Evolutionary conservation across 108 stramenopile genomes (phyloP), one percentile per base, ranked within the genome.

Genomic region (Poteriospumella lacustris): DNA sequence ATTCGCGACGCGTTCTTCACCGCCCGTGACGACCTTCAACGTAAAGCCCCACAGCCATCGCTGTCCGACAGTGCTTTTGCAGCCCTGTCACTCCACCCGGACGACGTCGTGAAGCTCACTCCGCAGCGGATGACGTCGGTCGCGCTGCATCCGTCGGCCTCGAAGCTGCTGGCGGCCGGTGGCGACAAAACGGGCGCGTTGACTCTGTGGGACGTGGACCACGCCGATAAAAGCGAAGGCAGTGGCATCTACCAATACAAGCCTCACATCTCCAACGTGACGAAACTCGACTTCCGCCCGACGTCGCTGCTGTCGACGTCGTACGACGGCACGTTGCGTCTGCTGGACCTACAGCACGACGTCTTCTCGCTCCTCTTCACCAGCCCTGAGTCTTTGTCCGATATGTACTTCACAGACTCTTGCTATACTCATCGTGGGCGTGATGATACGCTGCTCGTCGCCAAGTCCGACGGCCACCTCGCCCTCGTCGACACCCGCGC

Each of bases 261-360:
- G 19, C 78, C 78, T 12, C 78, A 78, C 44, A 47, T 78, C 29
- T 68, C 78, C 40, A 78, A 73, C 31, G 33, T 68, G 3, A 0
- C 41, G 1, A 29, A 24, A 41, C 29, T 78, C 28, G 29, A 43
- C 39, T 68, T 33, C 68, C 31, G 59, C 44, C 78, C 78, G 24
- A 29, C 59, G 1, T 33, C n/a, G 70, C 40, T 78, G 1, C 31
- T 41, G 26, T 69, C 78, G 1, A 0, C 44, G 9, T 78, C 78
- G 9, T 68, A 78, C 42, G 78, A 78, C 68, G 78, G 78, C 29
- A 78, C 78, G 24, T 24, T 78, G 0, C 78, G 78, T 9, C 26
- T 34, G 19, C 19, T 73, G n/a, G 78, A 78, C 29, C 19, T 69
- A 36, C 31, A 68, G 29, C 31, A 42, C 26, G 2, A 69, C 24